Evolutionary conservation across 2,329 filamentous ascomycete genomes (phyloP).

Genomic region (Fusarium redolens): DNA sequence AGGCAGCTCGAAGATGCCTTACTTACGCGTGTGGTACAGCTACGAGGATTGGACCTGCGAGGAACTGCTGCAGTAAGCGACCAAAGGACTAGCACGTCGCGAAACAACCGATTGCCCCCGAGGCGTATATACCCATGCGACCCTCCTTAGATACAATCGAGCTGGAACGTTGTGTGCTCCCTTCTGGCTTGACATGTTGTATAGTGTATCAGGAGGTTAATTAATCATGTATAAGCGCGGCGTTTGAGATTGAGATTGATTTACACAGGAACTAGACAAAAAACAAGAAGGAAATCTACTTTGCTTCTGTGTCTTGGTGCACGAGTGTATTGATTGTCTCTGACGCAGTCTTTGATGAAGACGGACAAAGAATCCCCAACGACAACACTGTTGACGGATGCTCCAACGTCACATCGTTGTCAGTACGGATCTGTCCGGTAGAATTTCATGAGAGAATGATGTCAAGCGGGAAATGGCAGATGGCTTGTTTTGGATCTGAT

Average conservation of each 20-base stretch:
- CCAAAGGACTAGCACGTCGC: slow-evolving; percentile 19
- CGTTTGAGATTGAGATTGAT: slow-evolving; percentile 49
- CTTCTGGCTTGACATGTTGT: slow-evolving; percentile 30
- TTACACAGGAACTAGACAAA: slow-evolving; percentile 47
- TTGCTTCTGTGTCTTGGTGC: slow-evolving; percentile 31
- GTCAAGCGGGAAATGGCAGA: slow-evolving; percentile 14
- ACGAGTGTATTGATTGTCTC: slow-evolving; percentile 23
- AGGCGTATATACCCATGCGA: slow-evolving; percentile 45
- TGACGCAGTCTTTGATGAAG: slow-evolving; percentile 1
- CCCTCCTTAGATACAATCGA: slow-evolving; percentile 42
- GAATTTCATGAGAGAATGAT: slow-evolving; percentile 17
- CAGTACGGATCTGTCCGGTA: not conserved
- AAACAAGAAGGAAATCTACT: slow-evolving; percentile 37
- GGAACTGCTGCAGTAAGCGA: slow-evolving; percentile 77
- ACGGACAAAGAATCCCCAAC: slow-evolving; percentile 1
- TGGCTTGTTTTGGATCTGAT: slow-evolving; percentile 9
- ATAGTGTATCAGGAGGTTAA: slow-evolving; percentile 37
- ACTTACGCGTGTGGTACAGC: slow-evolving; percentile 57
- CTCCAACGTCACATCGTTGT: slow-evolving; percentile 9
- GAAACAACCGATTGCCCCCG: slow-evolving; percentile 30
- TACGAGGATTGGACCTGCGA: slow-evolving; percentile 99
- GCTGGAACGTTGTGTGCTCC: slow-evolving; percentile 31
- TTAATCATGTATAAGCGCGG: slow-evolving; percentile 52
- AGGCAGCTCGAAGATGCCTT: not conserved
- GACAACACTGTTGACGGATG: not conserved